Conservation (phyloP, 805 yeast species). For the Yamadazyma scolyti region DNA sequence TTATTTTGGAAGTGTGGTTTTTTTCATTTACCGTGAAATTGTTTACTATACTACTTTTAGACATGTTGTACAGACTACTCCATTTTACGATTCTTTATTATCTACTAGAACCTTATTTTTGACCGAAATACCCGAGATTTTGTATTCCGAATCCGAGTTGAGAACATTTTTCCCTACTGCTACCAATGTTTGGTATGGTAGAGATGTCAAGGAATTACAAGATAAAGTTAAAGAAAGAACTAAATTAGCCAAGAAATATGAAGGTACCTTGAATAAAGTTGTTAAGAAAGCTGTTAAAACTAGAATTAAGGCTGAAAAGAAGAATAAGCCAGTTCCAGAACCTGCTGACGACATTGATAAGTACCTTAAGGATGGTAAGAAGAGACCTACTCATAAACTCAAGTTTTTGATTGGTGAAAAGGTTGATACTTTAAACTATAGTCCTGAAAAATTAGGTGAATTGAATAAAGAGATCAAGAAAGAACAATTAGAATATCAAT, state of each 20-base stretch:
- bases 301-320: conserved; percentile 55
- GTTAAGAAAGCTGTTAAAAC: conserved; percentile 56
- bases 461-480: conserved; percentile 62
- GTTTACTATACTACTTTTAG: conserved; percentile 67
- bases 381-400: conserved; percentile 80
- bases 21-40: conserved; percentile 69
- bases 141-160: conserved; percentile 47
- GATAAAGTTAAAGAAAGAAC: conserved; percentile 59
- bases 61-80: conserved; percentile 71
- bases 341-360: conserved; percentile 55
- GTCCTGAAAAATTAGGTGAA: conserved; percentile 62
- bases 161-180: conserved; percentile 62
- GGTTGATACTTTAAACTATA: conserved; percentile 78
- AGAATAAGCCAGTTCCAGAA: conserved; percentile 50
- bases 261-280: conserved; percentile 59
- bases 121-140: conserved; percentile 57
- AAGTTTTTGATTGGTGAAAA: conserved; percentile 73
- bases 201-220: conserved; percentile 55
- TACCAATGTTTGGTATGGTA: conserved; percentile 57
- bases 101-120: conserved; percentile 72
- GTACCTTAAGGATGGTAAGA: conserved; percentile 62
- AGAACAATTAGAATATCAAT: conserved; percentile 51
- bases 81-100: conserved; percentile 63
- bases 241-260: conserved; percentile 58
- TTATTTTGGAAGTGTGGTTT: conserved; percentile 62